phyloP scores from a whole-genome alignment of 306 rosid species.

The Citrullus amarus region DNA sequence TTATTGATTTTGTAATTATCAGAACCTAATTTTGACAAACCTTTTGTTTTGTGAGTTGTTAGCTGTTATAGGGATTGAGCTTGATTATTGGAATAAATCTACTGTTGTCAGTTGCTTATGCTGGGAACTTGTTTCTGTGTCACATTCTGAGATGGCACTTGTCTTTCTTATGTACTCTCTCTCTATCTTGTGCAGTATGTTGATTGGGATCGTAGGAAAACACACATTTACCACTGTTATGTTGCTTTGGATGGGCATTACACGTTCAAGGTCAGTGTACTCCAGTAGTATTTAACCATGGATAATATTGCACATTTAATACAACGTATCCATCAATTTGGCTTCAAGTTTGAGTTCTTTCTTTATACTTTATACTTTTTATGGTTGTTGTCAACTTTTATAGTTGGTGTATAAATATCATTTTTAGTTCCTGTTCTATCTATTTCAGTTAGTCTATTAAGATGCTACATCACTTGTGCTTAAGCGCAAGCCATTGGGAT shows the following conservation, averaged over 20 bases:
- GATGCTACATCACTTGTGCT: too few species aligned
- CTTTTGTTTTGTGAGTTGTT: not conserved
- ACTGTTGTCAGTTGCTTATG: not conserved
- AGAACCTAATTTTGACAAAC: too few species aligned
- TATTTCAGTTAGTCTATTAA: not conserved
- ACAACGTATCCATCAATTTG: not conserved
- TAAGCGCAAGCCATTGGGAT: too few species aligned
- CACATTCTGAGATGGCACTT: not conserved
- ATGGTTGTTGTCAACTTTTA: not conserved
- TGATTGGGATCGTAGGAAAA: conserved; percentile 49
- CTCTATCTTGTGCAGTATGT: conserved; percentile 22
- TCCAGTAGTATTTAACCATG: not conserved
- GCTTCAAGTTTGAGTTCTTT: not conserved
- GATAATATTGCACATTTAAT: not conserved
- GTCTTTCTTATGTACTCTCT: not conserved
- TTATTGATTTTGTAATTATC: too few species aligned
- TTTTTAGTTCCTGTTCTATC: not conserved
- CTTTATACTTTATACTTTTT: not conserved
- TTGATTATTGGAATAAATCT: not conserved
- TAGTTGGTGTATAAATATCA: not conserved
- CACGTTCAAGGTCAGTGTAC: conserved; percentile 52
- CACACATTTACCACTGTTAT: conserved; percentile 44
- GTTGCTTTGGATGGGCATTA: conserved; percentile 38
- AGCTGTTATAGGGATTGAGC: too few species aligned
- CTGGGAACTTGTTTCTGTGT: not conserved